Percentiles rank a stretch among this genome's conserved stretches.
These are phyloP conservation scores for Apiospora marii DNA, from an alignment of 2,329 filamentous ascomycete species.

Conservation along the genomic window DNA sequence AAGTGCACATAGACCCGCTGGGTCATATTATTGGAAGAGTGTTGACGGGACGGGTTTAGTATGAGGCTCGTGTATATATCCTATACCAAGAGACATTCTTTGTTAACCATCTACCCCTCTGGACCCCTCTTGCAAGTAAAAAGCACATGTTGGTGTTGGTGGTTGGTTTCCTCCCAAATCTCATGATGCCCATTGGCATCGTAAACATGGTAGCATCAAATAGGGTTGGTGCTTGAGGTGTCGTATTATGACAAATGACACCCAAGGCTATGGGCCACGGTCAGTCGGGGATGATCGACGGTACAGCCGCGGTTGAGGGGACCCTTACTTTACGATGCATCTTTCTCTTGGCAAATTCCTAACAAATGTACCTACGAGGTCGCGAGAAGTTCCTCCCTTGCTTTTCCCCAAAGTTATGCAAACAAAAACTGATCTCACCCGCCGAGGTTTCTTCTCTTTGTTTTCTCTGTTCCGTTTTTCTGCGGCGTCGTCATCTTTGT, in stretches of 20 bases:
- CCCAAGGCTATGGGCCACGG: background rate
- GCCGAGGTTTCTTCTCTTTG: no score
- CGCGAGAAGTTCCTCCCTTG: background rate
- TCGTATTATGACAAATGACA: background rate
- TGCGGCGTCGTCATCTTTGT: background rate
- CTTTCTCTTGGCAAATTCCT: background rate
- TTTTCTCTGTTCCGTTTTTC: no score
- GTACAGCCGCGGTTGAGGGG: background rate
- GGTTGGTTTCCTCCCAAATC: background rate
- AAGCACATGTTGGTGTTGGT: background rate
- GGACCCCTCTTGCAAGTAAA: background rate
- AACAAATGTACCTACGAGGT: background rate
- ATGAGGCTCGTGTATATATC: slow-evolving; percentile 14
- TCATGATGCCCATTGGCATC: background rate
- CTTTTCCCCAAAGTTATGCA: background rate
- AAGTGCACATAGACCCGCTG: background rate
- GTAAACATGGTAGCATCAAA: background rate
- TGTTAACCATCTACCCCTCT: background rate
- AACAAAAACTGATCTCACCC: background rate
- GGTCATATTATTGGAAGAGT: background rate
- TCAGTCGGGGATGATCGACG: background rate
- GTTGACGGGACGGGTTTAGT: background rate
- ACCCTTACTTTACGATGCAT: background rate
- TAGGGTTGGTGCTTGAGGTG: background rate
- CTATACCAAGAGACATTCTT: slow-evolving; percentile 18